Evolutionary conservation across 1,284 basidiomycete genomes (phyloP), one percentile per base, ranked within the genome.

Genomic region (Rhodotorula sp.): DNA sequence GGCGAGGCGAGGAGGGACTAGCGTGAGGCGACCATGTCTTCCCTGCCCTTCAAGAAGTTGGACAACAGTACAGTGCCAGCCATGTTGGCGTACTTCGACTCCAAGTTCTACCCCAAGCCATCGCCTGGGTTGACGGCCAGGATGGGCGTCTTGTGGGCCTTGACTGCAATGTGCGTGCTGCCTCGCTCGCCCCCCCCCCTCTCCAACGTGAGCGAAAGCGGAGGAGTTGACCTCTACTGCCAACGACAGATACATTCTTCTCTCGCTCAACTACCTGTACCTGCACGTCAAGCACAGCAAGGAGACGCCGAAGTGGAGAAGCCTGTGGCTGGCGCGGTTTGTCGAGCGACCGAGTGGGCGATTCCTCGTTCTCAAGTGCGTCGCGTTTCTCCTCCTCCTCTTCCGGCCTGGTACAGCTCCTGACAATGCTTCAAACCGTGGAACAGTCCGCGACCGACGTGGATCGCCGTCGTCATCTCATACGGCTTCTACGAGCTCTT

Each of bases 301-400:
- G 30, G 53, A 62, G 19, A 22, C 30, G 5, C 61, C 61, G 1
- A 22, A 32, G 22, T 30, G 44, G 27, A 46, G 44, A 13, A 36
- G 61, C 51, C 15, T 62, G 44, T 63, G 53, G 62, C 11, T 56
- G 4, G 17, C 17, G 17, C 46, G 62, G 0, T 19, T 39, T 11
- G 62, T 63, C 24, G 60, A 62, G 6, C 52, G 60, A 6, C 52
- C 60, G 7, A 47, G 60, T 8, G 62, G 62, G 17, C 24, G 54
- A 3, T 63, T 56, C 27, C n/a, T 63, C n/a, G 54, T 63, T 10
- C 47, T 63, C 30, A 63, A 63, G 62, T 63, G 47, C 46, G 53
- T 17, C 13, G 24, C 29, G 4, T 36, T 15, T 46, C 46, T 22
- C 13, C 15, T 24, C 2, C 4, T 39, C 46, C 32, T 15, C 2